Percentiles rank a stretch among this genome's conserved stretches.
These are phyloP conservation scores for Leccinum fibrillosum DNA, from an alignment of 768 basidiomycete genomes.

Conservation along the genomic window DNA sequence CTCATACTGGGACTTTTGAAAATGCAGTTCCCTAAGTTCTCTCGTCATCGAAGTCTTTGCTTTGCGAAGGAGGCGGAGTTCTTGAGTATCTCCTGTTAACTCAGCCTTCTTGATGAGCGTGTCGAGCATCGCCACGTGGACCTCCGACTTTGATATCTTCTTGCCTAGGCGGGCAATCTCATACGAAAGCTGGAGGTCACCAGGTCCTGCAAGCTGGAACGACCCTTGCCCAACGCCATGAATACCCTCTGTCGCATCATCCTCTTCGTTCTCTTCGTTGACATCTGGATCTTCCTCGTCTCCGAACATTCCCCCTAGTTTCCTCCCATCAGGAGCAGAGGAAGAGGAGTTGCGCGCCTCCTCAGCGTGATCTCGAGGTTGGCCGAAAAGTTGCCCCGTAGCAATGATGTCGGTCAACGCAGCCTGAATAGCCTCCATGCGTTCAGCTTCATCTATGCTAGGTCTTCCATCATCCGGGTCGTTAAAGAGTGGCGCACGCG, in stretches of 20 bases:
- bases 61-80: constrained; percentile 76
- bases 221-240: constrained; percentile 42
- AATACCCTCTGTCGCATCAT: constrained; percentile 23
- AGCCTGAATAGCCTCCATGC: constrained; percentile 96
- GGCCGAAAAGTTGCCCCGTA: constrained; percentile 56
- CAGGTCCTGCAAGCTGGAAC: constrained; percentile 80
- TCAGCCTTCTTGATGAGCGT: constrained; percentile 94
- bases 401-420: constrained; percentile 96
- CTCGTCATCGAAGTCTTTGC: constrained; percentile 80
- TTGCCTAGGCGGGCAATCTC: constrained; percentile 79
- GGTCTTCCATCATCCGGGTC: constrained; percentile 62
- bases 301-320: constrained; percentile 31
- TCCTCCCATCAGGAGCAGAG: constrained; percentile 11
- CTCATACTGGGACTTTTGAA: constrained; percentile 92
- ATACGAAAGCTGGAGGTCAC: constrained; percentile 83
- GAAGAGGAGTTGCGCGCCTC: constrained; percentile 5
- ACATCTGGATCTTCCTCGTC: constrained; percentile 38
- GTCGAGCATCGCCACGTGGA: constrained; percentile 81
- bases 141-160: constrained; percentile 71
- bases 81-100: constrained; percentile 84
- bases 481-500: constrained; percentile 75
- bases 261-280: constrained; percentile 49
- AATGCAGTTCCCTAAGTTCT: constrained; percentile 79
- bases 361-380: constrained; percentile 12
- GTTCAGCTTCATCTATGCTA: constrained; percentile 64